Percentiles rank a stretch among this genome's conserved stretches.
Evolutionary conservation across 2,329 filamentous ascomycete genomes (phyloP).

Genomic region (Alternaria solani): DNA sequence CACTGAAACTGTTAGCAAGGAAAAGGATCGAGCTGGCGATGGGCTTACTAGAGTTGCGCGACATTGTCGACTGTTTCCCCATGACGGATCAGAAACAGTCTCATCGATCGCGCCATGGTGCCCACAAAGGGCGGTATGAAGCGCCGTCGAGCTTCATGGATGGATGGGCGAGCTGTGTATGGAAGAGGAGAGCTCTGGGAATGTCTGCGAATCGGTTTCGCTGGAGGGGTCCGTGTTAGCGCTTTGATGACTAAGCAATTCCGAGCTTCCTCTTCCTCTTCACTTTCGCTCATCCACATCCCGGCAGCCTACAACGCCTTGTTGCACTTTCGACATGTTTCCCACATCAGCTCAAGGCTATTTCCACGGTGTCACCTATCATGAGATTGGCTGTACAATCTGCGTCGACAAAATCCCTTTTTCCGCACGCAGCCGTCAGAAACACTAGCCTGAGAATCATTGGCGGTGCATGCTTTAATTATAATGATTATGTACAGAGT

Average conservation of each 20-base stretch:
- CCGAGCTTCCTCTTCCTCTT: not conserved
- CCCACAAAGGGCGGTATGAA: conserved; percentile 25
- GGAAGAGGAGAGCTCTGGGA: conserved; percentile 1
- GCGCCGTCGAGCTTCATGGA: conserved; percentile 29
- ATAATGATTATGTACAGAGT: too few species aligned
- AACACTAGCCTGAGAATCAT: too few species aligned
- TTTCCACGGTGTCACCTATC: too few species aligned
- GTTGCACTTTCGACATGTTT: not conserved
- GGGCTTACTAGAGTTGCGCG: conserved; percentile 71
- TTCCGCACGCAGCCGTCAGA: too few species aligned
- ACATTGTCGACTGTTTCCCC: conserved; percentile 93
- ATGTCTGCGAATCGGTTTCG: conserved; percentile 10
- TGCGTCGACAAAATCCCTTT: too few species aligned
- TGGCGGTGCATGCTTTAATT: too few species aligned
- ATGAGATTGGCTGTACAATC: too few species aligned
- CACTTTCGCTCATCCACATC: not conserved
- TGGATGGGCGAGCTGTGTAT: conserved; percentile 9
- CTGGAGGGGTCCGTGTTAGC: conserved; percentile 22
- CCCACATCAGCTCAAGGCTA: too few species aligned
- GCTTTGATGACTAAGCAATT: conserved; percentile 9
- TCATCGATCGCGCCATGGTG: conserved; percentile 56
- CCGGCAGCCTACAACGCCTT: too few species aligned
- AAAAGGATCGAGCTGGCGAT: conserved; percentile 3
- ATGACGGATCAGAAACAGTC: conserved; percentile 81
- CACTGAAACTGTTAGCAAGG: conserved; percentile 60